Conservation (phyloP, 2,329 filamentous ascomycete species). For the Seiridium cupressi region DNA sequence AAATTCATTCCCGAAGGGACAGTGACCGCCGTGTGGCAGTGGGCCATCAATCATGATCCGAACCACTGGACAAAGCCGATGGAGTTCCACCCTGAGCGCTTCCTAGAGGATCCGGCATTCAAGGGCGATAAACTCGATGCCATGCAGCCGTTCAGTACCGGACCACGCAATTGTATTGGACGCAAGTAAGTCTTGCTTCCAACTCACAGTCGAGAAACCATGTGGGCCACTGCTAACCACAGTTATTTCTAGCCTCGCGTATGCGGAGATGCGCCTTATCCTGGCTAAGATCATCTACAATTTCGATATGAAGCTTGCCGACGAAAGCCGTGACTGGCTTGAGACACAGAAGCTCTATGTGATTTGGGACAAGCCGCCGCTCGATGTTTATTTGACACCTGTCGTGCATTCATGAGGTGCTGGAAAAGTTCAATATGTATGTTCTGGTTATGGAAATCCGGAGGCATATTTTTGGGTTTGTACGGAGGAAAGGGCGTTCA, state of each 20-base stretch:
- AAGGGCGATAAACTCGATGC: constrained; percentile 29
- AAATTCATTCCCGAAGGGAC: constrained; percentile 26
- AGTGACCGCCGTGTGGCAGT: constrained; percentile 35
- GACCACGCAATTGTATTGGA: constrained; percentile 39
- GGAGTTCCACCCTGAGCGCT: constrained; percentile 39
- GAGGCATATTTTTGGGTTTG: no score
- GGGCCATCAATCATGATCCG: constrained; percentile 30
- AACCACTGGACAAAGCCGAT: constrained; percentile 35
- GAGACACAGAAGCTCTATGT: constrained; percentile 25
- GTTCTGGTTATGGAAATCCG: no score
- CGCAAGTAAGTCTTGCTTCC: constrained; percentile 29
- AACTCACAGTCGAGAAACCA: no score
- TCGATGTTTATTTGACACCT: constrained; percentile 25
- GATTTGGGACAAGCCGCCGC: constrained; percentile 26
- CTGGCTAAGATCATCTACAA: constrained; percentile 32
- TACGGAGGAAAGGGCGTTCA: no score
- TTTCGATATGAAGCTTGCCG: constrained; percentile 30
- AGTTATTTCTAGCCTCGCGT: constrained; percentile 28
- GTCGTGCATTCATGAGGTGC: not conserved
- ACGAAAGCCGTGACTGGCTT: constrained; percentile 24
- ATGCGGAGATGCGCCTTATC: constrained; percentile 36
- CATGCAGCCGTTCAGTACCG: constrained; percentile 34
- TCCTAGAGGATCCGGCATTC: constrained; percentile 28
- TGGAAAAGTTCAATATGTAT: not conserved
- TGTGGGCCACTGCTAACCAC: not conserved